Conservation (phyloP, 2,329 filamentous ascomycete species). For the Bertia moriformis region DNA sequence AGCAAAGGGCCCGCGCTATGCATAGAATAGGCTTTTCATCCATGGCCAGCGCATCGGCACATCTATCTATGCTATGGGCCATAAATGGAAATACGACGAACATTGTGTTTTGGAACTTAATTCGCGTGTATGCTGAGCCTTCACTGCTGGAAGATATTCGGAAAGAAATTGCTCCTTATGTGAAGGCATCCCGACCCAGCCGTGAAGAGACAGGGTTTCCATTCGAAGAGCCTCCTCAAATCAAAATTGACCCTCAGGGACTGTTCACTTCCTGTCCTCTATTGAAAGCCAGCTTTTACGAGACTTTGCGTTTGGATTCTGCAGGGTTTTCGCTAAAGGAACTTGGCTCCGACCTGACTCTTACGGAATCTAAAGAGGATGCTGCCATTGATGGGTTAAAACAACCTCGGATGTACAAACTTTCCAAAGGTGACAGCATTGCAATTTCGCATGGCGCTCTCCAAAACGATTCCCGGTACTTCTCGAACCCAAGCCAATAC, state of each 20-base stretch:
- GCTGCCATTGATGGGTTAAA: conserved; percentile 9
- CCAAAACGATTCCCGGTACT: conserved; percentile 18
- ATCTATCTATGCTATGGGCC: neutral
- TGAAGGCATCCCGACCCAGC: conserved; percentile 15
- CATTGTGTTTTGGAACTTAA: conserved; percentile 24
- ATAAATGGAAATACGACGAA: neutral
- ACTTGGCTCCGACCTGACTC: conserved; percentile 17
- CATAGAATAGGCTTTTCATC: conserved; percentile 7
- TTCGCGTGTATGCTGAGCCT: conserved; percentile 21
- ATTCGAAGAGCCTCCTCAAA: conserved; percentile 22
- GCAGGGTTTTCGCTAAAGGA: conserved; percentile 19
- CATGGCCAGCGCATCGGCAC: neutral
- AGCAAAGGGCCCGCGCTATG: conserved; percentile 18
- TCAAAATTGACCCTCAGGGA: conserved; percentile 19
- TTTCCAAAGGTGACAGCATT: conserved; percentile 19
- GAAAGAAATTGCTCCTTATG: conserved; percentile 22
- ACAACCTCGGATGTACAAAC: conserved; percentile 16
- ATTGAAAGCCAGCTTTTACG: conserved; percentile 22
- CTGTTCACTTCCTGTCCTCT: conserved; percentile 21
- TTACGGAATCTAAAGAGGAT: conserved; percentile 20
- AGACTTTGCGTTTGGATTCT: conserved; percentile 25
- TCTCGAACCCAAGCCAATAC: conserved; percentile 17
- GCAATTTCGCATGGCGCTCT: conserved; percentile 21
- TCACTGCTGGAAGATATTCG: conserved; percentile 22
- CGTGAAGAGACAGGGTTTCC: conserved; percentile 20